Base-by-base conservation (phyloP, 2,329 filamentous ascomycete genomes). In the Pseudogymnoascus sp. region DNA sequence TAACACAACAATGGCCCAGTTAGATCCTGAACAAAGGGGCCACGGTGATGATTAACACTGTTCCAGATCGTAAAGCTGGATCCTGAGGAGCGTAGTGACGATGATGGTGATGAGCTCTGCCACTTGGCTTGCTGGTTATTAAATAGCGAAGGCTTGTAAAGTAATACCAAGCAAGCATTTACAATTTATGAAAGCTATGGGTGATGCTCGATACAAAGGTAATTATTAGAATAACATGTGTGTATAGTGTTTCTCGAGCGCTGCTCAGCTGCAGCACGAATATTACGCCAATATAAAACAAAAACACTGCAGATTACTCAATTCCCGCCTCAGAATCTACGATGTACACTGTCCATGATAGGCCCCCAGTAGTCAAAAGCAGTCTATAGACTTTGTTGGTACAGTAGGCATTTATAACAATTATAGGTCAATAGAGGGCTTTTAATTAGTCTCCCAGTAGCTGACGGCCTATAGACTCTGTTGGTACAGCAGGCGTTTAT, bases 81-180 rank as follows among this genome's bases (percentile, higher is more conserved):
- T 81, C 92, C 92, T 21, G 92, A 97, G 80, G 84, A 87, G 80
- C 82, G 83, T 72, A 80, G 78, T 45, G 83, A 86, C 71, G 82
- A 76, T 3, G 85, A 85, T 68, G 89, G 96, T 77, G 90, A 94
- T 71, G 92, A 90, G 62, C 90, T 95, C 5, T 5, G 10, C 12
- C n/a, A 9, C n/a, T 7, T 4, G 29, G 9, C 25, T 29, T 52
- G 42, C 15, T 52, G 13, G 12, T 52, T 52, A 4, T 27, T n/a
- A 27, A 27, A 45, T 27, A 27, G 8, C 25, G 4, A 15, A 31
- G 25, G n/a, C 13, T 9, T 15, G 42, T 15, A 52, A 31, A 29
- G 29, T 15, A 15, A 52, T 52, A 9, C 1, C 13, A 29, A 15
- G 25, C 4, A 29, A 15, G 42, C 13, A 4, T 52, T n/a, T 9